A percentile compares a stretch with the other conserved stretches of the same genome.
Conservation (phyloP, 2,329 filamentous ascomycete genomes). For the Pseudogymnoascus sp. region DNA sequence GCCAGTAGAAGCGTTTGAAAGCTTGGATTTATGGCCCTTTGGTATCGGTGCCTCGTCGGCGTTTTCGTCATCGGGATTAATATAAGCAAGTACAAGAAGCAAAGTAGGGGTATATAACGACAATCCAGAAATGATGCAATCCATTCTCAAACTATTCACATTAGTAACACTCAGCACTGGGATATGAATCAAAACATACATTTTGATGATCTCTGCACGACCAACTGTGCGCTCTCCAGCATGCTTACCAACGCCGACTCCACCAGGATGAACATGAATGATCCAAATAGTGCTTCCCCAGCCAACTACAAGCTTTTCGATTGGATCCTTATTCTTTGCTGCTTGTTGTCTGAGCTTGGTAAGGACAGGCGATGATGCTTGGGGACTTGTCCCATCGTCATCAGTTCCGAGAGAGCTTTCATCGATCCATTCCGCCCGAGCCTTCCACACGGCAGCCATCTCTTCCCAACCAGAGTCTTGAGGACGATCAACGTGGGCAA, state of each 20-base stretch:
- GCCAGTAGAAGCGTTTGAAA: slow-evolving; percentile 40
- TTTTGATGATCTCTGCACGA: slow-evolving; percentile 82
- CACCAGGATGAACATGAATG: slow-evolving; percentile 75
- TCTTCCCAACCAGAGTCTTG: slow-evolving; percentile 85
- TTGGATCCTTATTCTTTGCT: slow-evolving; percentile 38
- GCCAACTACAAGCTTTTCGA: slow-evolving; percentile 80
- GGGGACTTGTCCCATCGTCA: slow-evolving; percentile 40
- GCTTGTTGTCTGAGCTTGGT: slow-evolving; percentile 42
- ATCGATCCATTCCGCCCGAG: slow-evolving; percentile 86
- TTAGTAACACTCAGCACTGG: neutral
- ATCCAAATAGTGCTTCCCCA: slow-evolving; percentile 98
- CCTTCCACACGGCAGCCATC: slow-evolving; percentile 94
- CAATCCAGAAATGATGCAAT: slow-evolving; percentile 96
- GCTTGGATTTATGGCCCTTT: slow-evolving; percentile 30
- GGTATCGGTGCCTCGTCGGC: slow-evolving; percentile 32
- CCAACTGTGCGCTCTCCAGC: slow-evolving; percentile 64
- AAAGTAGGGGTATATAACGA: slow-evolving; percentile 91
- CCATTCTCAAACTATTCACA: slow-evolving; percentile 69
- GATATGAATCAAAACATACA: slow-evolving; percentile 49
- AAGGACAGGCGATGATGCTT: slow-evolving; percentile 36
- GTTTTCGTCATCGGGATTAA: slow-evolving; percentile 59
- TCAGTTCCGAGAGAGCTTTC: slow-evolving; percentile 69
- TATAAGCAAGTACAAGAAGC: slow-evolving; percentile 85
- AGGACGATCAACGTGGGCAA: slow-evolving; percentile 84
- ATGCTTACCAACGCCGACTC: slow-evolving; percentile 55